A percentile compares a stretch with the other conserved stretches of the same genome.
Evolutionary conservation across 805 yeast genomes (phyloP).

Genomic region (Wickerhamiella shivajii): DNA sequence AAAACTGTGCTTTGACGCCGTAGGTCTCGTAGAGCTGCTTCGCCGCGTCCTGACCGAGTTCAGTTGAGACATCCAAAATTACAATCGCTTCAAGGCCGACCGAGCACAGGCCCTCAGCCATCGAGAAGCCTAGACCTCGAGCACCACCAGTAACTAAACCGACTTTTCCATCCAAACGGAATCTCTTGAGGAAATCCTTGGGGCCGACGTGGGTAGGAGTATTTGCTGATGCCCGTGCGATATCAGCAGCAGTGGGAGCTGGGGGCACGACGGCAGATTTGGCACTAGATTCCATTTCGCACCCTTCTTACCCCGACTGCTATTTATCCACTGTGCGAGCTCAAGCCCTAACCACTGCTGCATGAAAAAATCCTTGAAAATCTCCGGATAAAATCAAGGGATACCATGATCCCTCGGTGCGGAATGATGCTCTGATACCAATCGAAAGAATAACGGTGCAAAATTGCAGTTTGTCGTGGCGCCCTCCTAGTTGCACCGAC

Average conservation of each 20-base stretch:
- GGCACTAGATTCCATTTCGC: slow-evolving; percentile 20
- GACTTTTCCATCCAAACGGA: slow-evolving; percentile 48
- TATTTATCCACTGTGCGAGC: no score
- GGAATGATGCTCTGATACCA: no score
- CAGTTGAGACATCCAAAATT: slow-evolving; percentile 41
- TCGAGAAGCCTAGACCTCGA: slow-evolving; percentile 47
- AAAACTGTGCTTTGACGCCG: slow-evolving; percentile 46
- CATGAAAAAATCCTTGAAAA: no score
- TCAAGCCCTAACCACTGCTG: no score
- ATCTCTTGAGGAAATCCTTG: slow-evolving; percentile 27
- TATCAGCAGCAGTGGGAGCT: slow-evolving; percentile 27
- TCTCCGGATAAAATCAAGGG: no score
- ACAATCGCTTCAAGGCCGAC: slow-evolving; percentile 40
- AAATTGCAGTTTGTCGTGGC: no score
- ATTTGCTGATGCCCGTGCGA: slow-evolving; percentile 26
- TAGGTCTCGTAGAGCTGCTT: slow-evolving; percentile 34
- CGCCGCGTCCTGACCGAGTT: slow-evolving; percentile 49
- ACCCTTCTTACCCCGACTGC: no score
- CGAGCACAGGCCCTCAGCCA: slow-evolving; percentile 46
- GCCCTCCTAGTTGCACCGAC: no score
- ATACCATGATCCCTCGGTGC: no score
- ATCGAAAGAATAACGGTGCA: no score
- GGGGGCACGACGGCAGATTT: slow-evolving; percentile 28
- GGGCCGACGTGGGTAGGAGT: slow-evolving; percentile 23
- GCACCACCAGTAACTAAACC: slow-evolving; percentile 57